Evolutionary conservation across 73 alveolate species (phyloP).

Genomic region (Blepharisma stoltei): DNA sequence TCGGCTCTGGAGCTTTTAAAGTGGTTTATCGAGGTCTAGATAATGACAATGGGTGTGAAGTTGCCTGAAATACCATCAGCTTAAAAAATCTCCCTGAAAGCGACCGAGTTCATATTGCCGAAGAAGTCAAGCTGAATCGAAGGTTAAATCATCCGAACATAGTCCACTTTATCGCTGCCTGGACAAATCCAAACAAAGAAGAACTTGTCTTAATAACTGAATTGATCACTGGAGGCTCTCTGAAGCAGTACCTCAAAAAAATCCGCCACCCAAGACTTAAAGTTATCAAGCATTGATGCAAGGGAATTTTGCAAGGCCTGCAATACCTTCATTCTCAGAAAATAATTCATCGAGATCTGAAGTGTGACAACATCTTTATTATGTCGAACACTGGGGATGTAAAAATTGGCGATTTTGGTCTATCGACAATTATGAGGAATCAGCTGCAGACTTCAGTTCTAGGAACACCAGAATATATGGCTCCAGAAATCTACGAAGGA

Average conservation of each 20-base stretch:
- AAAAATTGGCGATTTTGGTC: slow-evolving; percentile 74
- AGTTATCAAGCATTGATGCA: slow-evolving; percentile 90
- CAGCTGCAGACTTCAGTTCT: slow-evolving; percentile 47
- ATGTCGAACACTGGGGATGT: slow-evolving; percentile 67
- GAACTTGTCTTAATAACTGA: slow-evolving; percentile 75
- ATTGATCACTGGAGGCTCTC: slow-evolving; percentile 70
- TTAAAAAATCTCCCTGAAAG: slow-evolving; percentile 74
- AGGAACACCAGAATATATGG: slow-evolving; percentile 89
- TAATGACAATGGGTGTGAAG: slow-evolving; percentile 94
- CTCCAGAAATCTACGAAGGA: slow-evolving; percentile 87
- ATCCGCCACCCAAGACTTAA: slow-evolving; percentile 74
- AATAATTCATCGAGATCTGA: slow-evolving; percentile 95
- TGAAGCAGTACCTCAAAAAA: slow-evolving; percentile 61
- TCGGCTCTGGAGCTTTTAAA: slow-evolving; percentile 95
- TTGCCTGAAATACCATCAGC: slow-evolving; percentile 96
- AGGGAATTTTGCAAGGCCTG: slow-evolving; percentile 80
- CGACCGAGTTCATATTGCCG: slow-evolving; percentile 56
- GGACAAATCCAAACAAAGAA: slow-evolving; percentile 57
- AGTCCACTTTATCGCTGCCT: slow-evolving; percentile 65
- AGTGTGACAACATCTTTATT: slow-evolving; percentile 64
- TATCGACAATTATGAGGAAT: slow-evolving; percentile 36
- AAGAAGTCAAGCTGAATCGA: slow-evolving; percentile 63
- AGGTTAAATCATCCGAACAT: slow-evolving; percentile 70
- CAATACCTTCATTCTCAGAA: slow-evolving; percentile 82
- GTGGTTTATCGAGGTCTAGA: slow-evolving; percentile 91